phyloP scores from a whole-genome alignment of 257 asterid genomes.

The Asclepias syriaca region DNA sequence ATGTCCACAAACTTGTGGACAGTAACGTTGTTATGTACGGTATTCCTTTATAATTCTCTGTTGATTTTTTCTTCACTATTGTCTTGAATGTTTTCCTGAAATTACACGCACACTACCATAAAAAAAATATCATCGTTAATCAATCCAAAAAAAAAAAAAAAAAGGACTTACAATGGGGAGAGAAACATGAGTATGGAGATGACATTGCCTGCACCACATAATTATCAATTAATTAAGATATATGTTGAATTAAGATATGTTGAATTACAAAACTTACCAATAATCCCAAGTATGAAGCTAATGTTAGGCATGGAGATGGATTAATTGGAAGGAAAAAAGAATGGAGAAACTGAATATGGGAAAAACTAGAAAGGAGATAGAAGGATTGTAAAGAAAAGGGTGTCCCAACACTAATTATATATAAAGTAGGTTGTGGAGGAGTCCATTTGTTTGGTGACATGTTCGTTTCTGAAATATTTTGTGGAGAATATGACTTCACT shows the following conservation, averaged over 20 bases:
- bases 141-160: neutral
- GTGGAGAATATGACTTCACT: neutral
- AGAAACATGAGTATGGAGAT: slow-evolving; percentile 48
- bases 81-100: slow-evolving; percentile 45
- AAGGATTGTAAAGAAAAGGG: too few species aligned
- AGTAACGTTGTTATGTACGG: slow-evolving; percentile 48
- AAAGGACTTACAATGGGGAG: slow-evolving; percentile 43
- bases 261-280: slow-evolving; percentile 19
- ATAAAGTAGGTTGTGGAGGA: neutral
- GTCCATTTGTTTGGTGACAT: neutral
- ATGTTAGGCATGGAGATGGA: slow-evolving; percentile 23
- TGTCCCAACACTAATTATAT: too few species aligned
- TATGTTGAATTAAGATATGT: too few species aligned
- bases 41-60: slow-evolving; percentile 51
- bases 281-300: slow-evolving; percentile 27
- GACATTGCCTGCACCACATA: slow-evolving; percentile 37
- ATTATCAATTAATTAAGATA: neutral
- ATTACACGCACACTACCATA: neutral
- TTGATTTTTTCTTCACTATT: slow-evolving; percentile 44
- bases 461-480: neutral
- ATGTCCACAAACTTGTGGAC: slow-evolving; percentile 55
- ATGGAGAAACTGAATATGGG: too few species aligned
- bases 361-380: neutral
- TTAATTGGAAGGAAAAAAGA: neutral
- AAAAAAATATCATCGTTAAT: too few species aligned